Conservation (phyloP, 805 yeast genomes). For the Monosporozyma aerobia region DNA sequence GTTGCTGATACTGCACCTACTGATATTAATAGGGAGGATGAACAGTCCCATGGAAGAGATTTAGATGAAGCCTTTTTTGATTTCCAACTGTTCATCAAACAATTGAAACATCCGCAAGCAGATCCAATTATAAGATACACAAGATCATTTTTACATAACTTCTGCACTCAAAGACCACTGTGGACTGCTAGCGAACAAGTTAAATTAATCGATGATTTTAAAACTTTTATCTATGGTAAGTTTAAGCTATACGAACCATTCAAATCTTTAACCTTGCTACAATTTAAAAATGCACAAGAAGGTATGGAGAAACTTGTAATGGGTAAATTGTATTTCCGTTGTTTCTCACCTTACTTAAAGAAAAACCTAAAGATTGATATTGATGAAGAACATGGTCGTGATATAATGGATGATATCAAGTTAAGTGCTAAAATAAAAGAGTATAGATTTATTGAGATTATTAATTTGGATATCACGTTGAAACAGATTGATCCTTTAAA, state of each 20-base stretch:
- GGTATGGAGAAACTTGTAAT: conserved; percentile 89
- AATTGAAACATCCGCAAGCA: conserved; percentile 64
- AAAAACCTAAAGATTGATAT: conserved; percentile 22
- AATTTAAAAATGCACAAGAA: conserved; percentile 66
- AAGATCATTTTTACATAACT: conserved; percentile 73
- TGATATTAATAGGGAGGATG: neutral
- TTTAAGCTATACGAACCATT: conserved; percentile 64
- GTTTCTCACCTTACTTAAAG: conserved; percentile 60
- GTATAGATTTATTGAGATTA: conserved; percentile 63
- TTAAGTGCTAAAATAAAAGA: conserved; percentile 46
- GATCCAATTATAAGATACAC: conserved; percentile 84
- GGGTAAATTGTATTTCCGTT: conserved; percentile 70
- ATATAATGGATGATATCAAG: conserved; percentile 49
- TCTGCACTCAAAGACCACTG: conserved; percentile 42
- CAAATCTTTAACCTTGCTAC: conserved; percentile 48
- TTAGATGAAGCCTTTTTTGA: conserved; percentile 44
- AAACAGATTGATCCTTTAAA: conserved; percentile 19
- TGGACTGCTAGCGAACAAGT: conserved; percentile 75
- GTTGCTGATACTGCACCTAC: neutral
- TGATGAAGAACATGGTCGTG: conserved; percentile 51
- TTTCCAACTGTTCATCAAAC: conserved; percentile 69
- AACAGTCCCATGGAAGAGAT: neutral
- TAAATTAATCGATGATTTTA: conserved; percentile 70
- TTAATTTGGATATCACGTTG: conserved; percentile 61
- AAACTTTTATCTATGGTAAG: conserved; percentile 56